Conservation (phyloP, 2,329 filamentous ascomycete genomes). For the Colletotrichum sp. region DNA sequence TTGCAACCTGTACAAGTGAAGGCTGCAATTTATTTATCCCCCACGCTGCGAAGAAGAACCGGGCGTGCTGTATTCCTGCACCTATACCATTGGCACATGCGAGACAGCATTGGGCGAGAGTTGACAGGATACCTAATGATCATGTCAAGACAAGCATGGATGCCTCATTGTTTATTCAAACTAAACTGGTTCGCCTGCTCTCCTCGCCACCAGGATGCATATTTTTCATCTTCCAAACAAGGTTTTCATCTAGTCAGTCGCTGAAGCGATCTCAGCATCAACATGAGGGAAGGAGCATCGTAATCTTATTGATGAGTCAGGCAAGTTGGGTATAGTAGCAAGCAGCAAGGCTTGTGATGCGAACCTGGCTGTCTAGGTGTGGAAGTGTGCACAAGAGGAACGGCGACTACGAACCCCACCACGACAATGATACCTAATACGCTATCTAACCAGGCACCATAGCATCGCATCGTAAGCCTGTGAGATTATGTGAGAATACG, state of each 20-base stretch:
- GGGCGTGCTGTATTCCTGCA: background rate
- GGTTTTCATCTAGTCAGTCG: background rate
- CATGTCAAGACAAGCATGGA: background rate
- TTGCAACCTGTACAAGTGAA: background rate
- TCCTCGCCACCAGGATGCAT: background rate
- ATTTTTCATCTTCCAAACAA: background rate
- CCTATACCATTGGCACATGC: background rate
- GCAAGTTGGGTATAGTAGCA: background rate
- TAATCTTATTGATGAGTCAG: background rate
- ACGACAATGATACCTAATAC: background rate
- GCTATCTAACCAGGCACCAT: background rate
- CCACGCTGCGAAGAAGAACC: background rate
- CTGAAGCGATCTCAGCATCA: background rate
- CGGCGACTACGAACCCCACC: background rate
- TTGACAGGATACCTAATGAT: background rate
- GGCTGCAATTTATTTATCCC: background rate
- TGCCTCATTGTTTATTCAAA: background rate
- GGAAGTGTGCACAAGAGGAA: background rate
- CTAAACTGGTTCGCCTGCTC: background rate
- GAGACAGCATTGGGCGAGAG: background rate
- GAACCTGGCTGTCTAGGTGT: background rate
- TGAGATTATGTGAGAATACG: background rate
- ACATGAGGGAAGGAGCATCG: background rate
- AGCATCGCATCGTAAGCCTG: background rate
- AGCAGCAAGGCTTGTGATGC: background rate